phyloP scores from a whole-genome alignment of 306 rosid species.

The Quercus robur region DNA sequence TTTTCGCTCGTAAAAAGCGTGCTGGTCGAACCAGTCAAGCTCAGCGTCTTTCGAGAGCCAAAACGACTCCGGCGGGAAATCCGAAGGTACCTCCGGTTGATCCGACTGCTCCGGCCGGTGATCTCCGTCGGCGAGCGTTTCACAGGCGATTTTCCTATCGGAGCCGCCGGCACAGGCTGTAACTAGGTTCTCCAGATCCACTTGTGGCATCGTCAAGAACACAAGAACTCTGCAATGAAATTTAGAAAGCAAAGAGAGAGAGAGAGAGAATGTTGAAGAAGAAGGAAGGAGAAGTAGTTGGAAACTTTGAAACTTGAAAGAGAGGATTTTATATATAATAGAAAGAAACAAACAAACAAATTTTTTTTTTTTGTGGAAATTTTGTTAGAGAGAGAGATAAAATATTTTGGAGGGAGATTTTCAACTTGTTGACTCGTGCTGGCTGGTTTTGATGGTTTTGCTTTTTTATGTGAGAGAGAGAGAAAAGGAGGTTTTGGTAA shows the following conservation, averaged over 20 bases:
- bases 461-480: not conserved
- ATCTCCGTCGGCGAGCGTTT: slow-evolving; percentile 45
- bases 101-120: slow-evolving; percentile 21
- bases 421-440: slow-evolving; percentile 28
- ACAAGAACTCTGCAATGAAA: not conserved
- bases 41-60: slow-evolving; percentile 92
- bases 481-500: not conserved
- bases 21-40: slow-evolving; percentile 82
- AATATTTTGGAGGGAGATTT: slow-evolving; percentile 11
- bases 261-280: not conserved
- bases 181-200: slow-evolving; percentile 76
- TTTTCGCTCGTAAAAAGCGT: slow-evolving; percentile 74
- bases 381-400: not conserved
- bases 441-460: not conserved
- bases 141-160: slow-evolving; percentile 69
- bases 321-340: slow-evolving; percentile 14
- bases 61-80: slow-evolving; percentile 80
- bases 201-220: slow-evolving; percentile 55
- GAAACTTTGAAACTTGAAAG: not conserved
- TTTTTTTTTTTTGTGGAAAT: not conserved
- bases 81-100: slow-evolving; percentile 34
- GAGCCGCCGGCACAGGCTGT: slow-evolving; percentile 66
- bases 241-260: not conserved
- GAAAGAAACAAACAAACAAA: not conserved
- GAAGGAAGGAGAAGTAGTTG: not conserved